Evolutionary conservation across 176 grass and related monocot genomes (phyloP).

Genomic region (Aegilops speltoides): DNA sequence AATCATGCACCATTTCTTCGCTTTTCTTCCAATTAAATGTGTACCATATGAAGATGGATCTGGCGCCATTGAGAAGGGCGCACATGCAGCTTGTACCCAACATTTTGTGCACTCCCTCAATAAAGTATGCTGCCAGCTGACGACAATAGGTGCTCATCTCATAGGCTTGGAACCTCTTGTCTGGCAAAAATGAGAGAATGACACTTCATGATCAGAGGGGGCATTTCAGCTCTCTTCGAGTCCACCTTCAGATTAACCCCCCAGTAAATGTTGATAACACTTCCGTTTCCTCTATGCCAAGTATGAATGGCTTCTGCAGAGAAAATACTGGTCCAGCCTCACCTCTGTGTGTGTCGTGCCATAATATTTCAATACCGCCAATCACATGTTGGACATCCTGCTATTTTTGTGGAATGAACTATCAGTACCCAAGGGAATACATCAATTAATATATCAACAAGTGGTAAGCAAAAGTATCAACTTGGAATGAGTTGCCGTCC

Average conservation of each 20-base stretch:
- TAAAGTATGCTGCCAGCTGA: not conserved
- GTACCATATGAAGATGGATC: not conserved
- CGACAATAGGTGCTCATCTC: conserved; percentile 37
- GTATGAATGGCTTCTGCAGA: not conserved
- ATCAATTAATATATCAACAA: no score
- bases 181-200: conserved; percentile 40
- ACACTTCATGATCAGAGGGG: conserved; percentile 32
- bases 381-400: no score
- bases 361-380: no score
- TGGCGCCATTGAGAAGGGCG: not conserved
- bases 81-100: not conserved
- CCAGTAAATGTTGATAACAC: conserved; percentile 20
- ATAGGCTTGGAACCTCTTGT: conserved; percentile 66
- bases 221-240: no score
- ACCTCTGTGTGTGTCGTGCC: no score
- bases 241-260: not conserved
- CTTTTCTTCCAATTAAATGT: not conserved
- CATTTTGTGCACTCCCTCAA: conserved; percentile 8
- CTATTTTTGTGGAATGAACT: no score
- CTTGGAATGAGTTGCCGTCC: no score
- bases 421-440: not conserved
- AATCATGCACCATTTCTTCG: not conserved
- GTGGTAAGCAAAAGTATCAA: no score
- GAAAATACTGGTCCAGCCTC: not conserved
- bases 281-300: not conserved